Conservation (phyloP, 2,329 filamentous ascomycete genomes). For the Graphilbum fragrans region DNA sequence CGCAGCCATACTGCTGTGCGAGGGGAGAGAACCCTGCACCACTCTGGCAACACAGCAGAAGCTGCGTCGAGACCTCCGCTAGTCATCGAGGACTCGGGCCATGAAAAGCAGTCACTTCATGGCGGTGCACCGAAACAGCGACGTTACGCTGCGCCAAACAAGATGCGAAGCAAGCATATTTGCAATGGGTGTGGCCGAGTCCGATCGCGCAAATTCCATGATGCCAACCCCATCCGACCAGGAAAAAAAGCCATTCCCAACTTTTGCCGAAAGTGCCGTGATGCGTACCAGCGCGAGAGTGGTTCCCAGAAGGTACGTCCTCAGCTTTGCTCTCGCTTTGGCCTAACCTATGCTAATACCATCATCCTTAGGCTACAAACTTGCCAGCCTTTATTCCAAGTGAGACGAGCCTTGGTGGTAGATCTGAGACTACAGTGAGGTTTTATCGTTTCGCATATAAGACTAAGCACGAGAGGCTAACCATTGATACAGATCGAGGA, state of each 20-base stretch:
- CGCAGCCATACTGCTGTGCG: too few species aligned
- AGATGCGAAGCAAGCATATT: conserved; percentile 18
- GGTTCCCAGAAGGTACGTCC: neutral
- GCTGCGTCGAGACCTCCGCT: too few species aligned
- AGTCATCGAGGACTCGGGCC: too few species aligned
- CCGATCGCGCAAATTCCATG: conserved; percentile 26
- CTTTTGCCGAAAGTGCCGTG: conserved; percentile 22
- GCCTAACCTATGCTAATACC: too few species aligned
- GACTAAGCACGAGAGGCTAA: too few species aligned
- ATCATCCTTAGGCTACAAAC: too few species aligned
- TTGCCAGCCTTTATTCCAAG: neutral
- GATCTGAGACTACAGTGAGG: neutral
- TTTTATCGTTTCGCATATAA: neutral
- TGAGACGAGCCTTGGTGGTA: neutral
- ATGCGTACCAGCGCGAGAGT: conserved; percentile 5
- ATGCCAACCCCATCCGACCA: conserved; percentile 18
- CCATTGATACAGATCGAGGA: too few species aligned
- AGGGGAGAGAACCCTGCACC: too few species aligned
- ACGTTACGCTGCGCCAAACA: neutral
- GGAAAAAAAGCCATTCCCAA: conserved; percentile 19
- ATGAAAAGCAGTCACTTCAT: too few species aligned
- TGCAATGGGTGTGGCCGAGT: conserved; percentile 29
- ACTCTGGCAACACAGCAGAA: too few species aligned
- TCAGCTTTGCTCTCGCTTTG: too few species aligned
- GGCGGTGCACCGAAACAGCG: neutral